Base-by-base conservation (phyloP, 495 filamentous ascomycete genomes). In the Geoglossum glabrum region DNA sequence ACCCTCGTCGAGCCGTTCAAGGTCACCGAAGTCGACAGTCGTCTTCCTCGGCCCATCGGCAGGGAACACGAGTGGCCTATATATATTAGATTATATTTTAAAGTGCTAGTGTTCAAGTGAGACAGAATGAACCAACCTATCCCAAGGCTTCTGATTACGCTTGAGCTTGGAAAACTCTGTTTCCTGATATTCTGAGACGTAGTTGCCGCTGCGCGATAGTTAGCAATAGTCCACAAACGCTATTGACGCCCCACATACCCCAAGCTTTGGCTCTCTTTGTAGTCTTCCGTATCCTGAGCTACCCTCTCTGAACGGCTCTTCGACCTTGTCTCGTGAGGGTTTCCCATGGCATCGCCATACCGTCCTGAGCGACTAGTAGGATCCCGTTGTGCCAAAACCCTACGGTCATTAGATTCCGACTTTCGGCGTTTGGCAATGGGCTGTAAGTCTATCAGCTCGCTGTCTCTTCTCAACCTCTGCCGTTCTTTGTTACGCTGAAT, bases 1-100 rank as follows among this genome's bases (percentile, higher is more conserved):
- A n/a, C 80, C 80, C 60, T 87, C 86, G 55, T 90, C 82, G 21
- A 97, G 75, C 36, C 88, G 77, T 23, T 79, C 73, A 54, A 94
- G 82, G 67, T 98, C 92, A 19, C 78, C 74, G 60, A 82, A 82
- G 57, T 86, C 80, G 15, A 97, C 86, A 25, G 81, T 82, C 19
- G 85, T 79, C 61, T 81, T 81, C 61, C 81, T 83, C 60, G 79
- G 80, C 5, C 84, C 87, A 46, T 70, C 72, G 34, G 71, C 71
- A 5, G 86, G 85, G 64, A 83, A 92, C 1, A 84, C 73, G 21
- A 97, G 71, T 11, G 88, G 74, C 25, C 78, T 77, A 40, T 62
- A 40, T 2, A 23, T 38, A 27, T 1, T n/a, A n/a, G n/a, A n/a
- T n/a, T n/a, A n/a, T n/a, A n/a, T 2, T 5, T 56, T 38, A 56